phyloP scores from a whole-genome alignment of 2,329 filamentous ascomycete genomes.

The Hypomyces rosellus region DNA sequence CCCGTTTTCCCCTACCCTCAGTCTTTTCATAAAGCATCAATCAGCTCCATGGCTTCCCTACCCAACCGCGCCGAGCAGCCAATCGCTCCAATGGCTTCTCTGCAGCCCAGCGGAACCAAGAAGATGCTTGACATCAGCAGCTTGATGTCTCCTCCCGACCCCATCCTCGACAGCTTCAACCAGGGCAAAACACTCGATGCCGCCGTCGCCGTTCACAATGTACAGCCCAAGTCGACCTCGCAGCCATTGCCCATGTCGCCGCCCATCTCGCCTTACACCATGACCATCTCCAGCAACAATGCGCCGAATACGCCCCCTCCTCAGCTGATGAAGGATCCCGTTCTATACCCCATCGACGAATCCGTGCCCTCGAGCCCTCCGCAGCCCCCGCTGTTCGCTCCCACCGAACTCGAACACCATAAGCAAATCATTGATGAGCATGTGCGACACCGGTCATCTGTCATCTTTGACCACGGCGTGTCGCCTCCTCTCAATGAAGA shows the following conservation, averaged over 20 bases:
- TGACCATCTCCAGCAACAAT: constrained; percentile 28
- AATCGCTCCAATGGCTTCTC: constrained; percentile 22
- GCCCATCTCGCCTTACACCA: constrained; percentile 47
- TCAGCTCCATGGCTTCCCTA: constrained; percentile 22
- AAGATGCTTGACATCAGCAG: constrained; percentile 44
- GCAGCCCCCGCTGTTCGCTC: constrained; percentile 45
- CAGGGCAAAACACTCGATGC: constrained; percentile 5
- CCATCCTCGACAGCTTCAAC: constrained; percentile 47
- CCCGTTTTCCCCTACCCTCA: constrained; percentile 11
- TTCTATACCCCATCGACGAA: constrained; percentile 49
- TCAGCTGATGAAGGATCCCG: constrained; percentile 44
- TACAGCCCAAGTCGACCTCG: constrained; percentile 23
- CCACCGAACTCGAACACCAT: constrained; percentile 34
- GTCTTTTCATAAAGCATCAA: constrained; percentile 11
- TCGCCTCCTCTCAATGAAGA: constrained; percentile 46
- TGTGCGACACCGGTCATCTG: constrained; percentile 36
- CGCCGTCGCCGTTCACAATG: constrained; percentile 13
- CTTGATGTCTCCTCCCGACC: constrained; percentile 57
- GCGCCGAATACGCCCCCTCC: constrained; percentile 22
- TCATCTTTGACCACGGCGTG: constrained; percentile 30
- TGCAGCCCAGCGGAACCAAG: constrained; percentile 24
- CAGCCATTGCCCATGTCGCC: constrained; percentile 46
- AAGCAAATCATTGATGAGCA: constrained; percentile 46
- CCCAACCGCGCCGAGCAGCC: constrained; percentile 16
- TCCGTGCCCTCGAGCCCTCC: constrained; percentile 31